Conservation (phyloP, 176 grass and related monocot genomes). For the Themeda triandra region DNA sequence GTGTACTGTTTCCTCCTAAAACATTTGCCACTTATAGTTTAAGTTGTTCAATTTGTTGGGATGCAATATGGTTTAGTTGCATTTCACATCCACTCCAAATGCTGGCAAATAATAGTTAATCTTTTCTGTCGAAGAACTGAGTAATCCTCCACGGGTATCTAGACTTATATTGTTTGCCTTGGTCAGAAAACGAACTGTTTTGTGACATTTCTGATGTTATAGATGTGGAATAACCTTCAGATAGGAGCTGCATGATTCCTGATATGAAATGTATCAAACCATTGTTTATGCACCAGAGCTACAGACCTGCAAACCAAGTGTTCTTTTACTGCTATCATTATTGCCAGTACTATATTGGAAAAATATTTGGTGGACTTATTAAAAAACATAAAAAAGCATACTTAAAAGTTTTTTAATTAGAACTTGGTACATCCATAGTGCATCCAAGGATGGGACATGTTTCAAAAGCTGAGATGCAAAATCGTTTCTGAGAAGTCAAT, state of each 20-base stretch:
- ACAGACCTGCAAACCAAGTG: neutral
- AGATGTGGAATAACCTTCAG: neutral
- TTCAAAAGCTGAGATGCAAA: neutral
- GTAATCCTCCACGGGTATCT: neutral
- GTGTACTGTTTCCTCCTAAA: neutral
- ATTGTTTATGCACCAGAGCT: neutral
- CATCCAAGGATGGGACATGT: neutral
- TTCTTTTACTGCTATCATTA: neutral
- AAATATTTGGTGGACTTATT: neutral
- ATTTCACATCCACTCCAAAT: conserved; percentile 3
- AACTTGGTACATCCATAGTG: neutral
- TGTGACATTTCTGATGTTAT: conserved; percentile 3
- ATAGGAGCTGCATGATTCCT: neutral
- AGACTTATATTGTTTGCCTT: neutral
- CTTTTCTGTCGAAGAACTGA: neutral
- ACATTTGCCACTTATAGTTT: neutral
- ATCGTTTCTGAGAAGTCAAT: neutral
- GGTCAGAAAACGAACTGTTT: neutral
- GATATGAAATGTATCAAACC: neutral
- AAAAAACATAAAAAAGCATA: neutral
- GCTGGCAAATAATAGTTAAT: neutral
- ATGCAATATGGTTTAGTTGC: conserved; percentile 3
- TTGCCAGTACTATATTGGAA: neutral
- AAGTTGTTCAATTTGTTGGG: conserved; percentile 5
- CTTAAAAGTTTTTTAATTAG: neutral